Conservation (phyloP, 306 rosid species). For the Bauhinia variegata region DNA sequence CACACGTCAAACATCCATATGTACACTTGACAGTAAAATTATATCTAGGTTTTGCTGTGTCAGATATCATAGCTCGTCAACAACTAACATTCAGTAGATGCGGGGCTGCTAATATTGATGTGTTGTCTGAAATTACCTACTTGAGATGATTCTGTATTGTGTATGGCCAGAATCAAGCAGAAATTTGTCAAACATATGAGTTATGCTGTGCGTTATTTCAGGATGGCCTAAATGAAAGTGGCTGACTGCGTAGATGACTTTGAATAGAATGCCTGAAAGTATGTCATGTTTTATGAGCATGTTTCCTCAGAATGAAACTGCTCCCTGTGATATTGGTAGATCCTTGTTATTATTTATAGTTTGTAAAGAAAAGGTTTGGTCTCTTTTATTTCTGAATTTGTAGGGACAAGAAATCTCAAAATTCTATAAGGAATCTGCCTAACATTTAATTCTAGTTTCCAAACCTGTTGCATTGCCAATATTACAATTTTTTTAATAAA, state of each 20-base stretch:
- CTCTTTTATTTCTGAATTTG: too few species aligned
- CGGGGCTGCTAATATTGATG: too few species aligned
- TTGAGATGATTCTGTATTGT: constrained; percentile 1
- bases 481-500: constrained; percentile 1
- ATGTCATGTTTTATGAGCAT: constrained; percentile 1
- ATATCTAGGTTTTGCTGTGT: too few species aligned
- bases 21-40: too few species aligned
- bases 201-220: constrained; percentile 8
- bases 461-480: constrained; percentile 1
- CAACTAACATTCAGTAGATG: too few species aligned
- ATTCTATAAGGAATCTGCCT: background rate
- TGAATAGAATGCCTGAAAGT: constrained; percentile 4
- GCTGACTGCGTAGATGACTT: constrained; percentile 1
- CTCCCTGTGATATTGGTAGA: background rate
- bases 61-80: too few species aligned
- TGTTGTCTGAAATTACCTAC: constrained; percentile 6
- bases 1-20: too few species aligned
- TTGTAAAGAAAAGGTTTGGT: too few species aligned
- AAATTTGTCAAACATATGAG: constrained; percentile 10
- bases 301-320: background rate
- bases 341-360: background rate
- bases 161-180: constrained; percentile 1
- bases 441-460: constrained; percentile 16
- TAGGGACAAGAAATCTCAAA: background rate
- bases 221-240: background rate